phyloP scores from a whole-genome alignment of 2,329 filamentous ascomycete species.

The Exserohilum rostratum region DNA sequence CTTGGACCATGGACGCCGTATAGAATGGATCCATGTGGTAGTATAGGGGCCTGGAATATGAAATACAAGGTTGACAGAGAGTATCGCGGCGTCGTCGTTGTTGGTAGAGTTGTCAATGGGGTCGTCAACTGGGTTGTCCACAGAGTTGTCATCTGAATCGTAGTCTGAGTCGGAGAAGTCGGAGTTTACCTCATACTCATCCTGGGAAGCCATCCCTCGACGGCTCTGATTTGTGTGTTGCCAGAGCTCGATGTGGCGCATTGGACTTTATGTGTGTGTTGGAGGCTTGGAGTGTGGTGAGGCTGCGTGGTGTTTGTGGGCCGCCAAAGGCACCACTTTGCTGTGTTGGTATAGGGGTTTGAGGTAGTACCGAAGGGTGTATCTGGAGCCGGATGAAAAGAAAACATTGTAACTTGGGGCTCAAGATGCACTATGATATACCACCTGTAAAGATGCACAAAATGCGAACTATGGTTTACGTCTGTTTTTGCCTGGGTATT shows the following conservation, averaged over 20 bases:
- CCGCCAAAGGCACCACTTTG: too few species aligned
- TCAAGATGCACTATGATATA: background rate
- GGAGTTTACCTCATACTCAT: background rate
- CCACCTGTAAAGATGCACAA: background rate
- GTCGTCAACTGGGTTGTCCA: background rate
- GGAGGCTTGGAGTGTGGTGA: background rate
- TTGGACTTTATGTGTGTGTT: background rate
- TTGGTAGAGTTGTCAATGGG: background rate
- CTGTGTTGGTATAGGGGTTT: too few species aligned
- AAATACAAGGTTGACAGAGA: background rate
- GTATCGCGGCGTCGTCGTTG: background rate
- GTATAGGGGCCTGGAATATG: background rate
- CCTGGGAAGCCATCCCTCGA: background rate
- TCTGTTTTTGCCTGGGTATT: background rate
- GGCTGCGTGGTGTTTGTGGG: background rate
- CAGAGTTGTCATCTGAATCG: background rate
- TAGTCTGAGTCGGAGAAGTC: background rate
- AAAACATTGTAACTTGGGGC: background rate
- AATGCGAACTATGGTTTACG: background rate
- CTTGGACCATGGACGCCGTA: background rate
- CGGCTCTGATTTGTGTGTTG: background rate
- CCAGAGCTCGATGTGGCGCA: background rate
- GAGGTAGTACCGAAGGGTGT: too few species aligned
- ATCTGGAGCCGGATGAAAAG: background rate
- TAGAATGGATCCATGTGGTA: background rate